Base-by-base conservation (phyloP, 2,329 filamentous ascomycete species). In the Emydomyces testavorans region DNA sequence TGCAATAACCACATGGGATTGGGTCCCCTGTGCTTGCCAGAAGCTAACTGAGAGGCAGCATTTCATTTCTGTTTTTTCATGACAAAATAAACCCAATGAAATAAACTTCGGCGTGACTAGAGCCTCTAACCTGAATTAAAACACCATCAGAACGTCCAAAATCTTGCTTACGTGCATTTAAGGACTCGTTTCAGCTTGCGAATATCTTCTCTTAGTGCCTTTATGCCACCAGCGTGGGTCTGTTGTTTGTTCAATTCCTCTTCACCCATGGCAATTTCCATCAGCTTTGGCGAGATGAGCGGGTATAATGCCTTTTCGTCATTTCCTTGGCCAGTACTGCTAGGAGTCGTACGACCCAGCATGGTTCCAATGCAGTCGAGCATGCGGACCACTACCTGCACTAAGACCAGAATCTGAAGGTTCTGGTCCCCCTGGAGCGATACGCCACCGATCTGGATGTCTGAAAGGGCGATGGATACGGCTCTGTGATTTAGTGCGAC, bases 361-460 rank as follows among this genome's bases (percentile, higher is more conserved):
- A 46, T 38, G 6, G 11, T 23, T 23, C 44, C 44, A 16, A 46
- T 46, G 34, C 34, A 46, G 31, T 46, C 44, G 10, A 46, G 24
- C 36, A 46, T 38, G 6, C 44, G 44, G 18, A 46, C 36, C 32
- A 46, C 34, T 15, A 46, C 44, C 26, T 46, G 44, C 6, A 46
- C 44, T 23, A 46, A 15, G 6, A 46, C 28, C 16, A 46, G 35
- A 31, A 46, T 46, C 15, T 46, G 44, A 32, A 46, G 44, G 24
- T 32, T 39, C 26, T 46, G 44, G 21, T 46, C 44, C 6, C 44
- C 44, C 23, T 46, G 44, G 6, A 46, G 36, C 18, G 36, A 46
- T 8, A 46, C 44, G 31, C 44, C 44, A 24, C 44, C 39, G 26
- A 46, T 46, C 15, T 39, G 44, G 8, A 46, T 46, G 24, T 38